Evolutionary conservation across 2,329 filamentous ascomycete genomes (phyloP).

Genomic region (Albifimbria verrucaria): DNA sequence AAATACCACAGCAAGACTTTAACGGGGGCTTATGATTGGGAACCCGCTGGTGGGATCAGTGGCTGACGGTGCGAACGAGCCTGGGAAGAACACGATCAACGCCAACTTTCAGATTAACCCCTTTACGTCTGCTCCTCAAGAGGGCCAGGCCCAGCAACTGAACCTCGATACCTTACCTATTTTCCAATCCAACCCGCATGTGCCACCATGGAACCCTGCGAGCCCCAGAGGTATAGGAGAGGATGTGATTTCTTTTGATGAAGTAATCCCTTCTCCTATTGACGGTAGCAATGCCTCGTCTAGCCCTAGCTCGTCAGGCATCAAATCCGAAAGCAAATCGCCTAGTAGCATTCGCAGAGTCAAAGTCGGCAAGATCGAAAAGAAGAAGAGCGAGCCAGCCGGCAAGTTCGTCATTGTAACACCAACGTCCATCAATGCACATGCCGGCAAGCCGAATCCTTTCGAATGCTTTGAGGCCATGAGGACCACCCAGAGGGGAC

Average conservation of each 20-base stretch:
- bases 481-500: constrained; percentile 49
- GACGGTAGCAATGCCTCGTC: constrained; percentile 23
- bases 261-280: constrained; percentile 30
- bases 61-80: background rate
- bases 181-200: constrained; percentile 31
- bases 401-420: constrained; percentile 55
- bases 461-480: constrained; percentile 55
- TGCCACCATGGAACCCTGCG: constrained; percentile 40
- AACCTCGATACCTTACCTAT: constrained; percentile 35
- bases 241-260: constrained; percentile 35
- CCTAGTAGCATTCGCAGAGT: constrained; percentile 39
- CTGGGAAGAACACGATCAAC: constrained; percentile 28
- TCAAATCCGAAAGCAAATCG: constrained; percentile 20
- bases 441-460: constrained; percentile 46
- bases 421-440: constrained; percentile 49
- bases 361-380: constrained; percentile 41
- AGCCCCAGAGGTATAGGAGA: constrained; percentile 26
- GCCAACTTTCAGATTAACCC: constrained; percentile 27
- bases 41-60: background rate
- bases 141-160: constrained; percentile 21
- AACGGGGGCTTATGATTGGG: constrained; percentile 20
- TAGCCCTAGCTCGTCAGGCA: constrained; percentile 24
- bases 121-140: constrained; percentile 21
- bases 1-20: constrained; percentile 22
- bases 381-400: constrained; percentile 37